phyloP scores from a whole-genome alignment of 805 yeast genomes.

The Kodamaea hsintzibuensis region DNA sequence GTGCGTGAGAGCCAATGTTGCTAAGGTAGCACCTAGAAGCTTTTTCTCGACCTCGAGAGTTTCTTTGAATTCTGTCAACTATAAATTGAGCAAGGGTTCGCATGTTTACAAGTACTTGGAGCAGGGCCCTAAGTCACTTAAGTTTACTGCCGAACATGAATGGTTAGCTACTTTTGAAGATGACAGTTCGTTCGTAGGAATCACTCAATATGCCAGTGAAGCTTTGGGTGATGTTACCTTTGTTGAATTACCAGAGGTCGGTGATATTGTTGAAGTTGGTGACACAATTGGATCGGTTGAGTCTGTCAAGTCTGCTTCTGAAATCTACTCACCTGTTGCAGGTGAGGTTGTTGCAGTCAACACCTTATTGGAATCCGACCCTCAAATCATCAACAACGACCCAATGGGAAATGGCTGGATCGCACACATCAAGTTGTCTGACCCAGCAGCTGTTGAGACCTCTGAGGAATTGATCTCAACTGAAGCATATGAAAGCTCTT shows the following conservation, averaged over 20 bases:
- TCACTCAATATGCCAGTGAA: constrained; percentile 92
- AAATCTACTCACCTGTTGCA: constrained; percentile 82
- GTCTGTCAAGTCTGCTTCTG: constrained; percentile 91
- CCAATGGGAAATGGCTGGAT: constrained; percentile 97
- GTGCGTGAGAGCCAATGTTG: constrained; percentile 8
- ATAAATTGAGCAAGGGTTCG: constrained; percentile 38
- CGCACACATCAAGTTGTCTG: constrained; percentile 65
- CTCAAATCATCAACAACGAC: constrained; percentile 79
- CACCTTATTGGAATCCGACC: constrained; percentile 61
- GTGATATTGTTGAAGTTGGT: constrained; percentile 60
- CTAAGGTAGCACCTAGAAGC: constrained; percentile 4
- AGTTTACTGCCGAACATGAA: constrained; percentile 89
- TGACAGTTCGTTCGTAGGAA: constrained; percentile 82
- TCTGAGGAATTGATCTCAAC: constrained; percentile 50
- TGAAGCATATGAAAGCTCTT: constrained; percentile 55
- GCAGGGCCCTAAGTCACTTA: constrained; percentile 49
- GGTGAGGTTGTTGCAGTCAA: constrained; percentile 79
- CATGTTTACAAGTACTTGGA: constrained; percentile 39
- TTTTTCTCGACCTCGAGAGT: constrained; percentile 15
- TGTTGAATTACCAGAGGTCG: constrained; percentile 83
- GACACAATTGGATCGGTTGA: constrained; percentile 93
- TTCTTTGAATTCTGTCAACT: constrained; percentile 28
- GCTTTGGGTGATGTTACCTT: constrained; percentile 96
- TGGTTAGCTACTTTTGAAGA: constrained; percentile 89
- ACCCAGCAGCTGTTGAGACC: constrained; percentile 35